Percentiles rank a stretch among this genome's conserved stretches.
Conservation (phyloP, 129 eudicot species). For the Tagetes erecta region DNA sequence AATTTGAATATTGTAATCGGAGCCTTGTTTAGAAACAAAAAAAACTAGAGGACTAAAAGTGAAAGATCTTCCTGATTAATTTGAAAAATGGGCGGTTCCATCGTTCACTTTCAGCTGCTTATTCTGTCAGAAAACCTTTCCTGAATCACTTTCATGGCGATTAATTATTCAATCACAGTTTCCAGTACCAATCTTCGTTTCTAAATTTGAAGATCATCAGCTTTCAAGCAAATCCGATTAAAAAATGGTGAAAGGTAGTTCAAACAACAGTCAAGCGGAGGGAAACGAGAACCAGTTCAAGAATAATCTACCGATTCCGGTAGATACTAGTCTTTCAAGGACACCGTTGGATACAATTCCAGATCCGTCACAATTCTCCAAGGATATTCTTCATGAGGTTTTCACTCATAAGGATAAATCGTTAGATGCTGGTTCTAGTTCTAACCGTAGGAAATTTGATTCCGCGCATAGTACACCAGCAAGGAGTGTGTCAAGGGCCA, state of each 20-base stretch:
- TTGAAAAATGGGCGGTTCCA: slow-evolving; percentile 36
- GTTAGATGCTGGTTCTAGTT: slow-evolving; percentile 20
- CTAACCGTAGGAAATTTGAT: slow-evolving; percentile 30
- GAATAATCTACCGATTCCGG: slow-evolving; percentile 9
- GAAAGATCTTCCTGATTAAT: slow-evolving; percentile 9
- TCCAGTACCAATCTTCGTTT: not conserved
- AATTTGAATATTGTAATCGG: slow-evolving; percentile 11
- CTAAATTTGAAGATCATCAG: not conserved
- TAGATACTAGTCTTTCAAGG: slow-evolving; percentile 34
- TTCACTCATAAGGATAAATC: slow-evolving; percentile 27
- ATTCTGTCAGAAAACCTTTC: slow-evolving; percentile 24
- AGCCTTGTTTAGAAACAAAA: not conserved
- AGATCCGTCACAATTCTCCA: slow-evolving; percentile 62
- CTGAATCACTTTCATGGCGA: slow-evolving; percentile 6
- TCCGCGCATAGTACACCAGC: slow-evolving; percentile 66
- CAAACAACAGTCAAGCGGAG: slow-evolving; percentile 24
- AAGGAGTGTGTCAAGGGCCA: slow-evolving; percentile 43
- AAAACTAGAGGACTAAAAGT: not conserved
- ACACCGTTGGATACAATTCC: slow-evolving; percentile 61
- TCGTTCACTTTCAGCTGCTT: slow-evolving; percentile 31
- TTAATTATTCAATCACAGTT: slow-evolving; percentile 1
- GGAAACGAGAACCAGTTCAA: slow-evolving; percentile 46
- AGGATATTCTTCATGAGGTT: slow-evolving; percentile 30
- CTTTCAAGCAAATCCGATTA: not conserved
- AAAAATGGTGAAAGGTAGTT: slow-evolving; percentile 38